Evolutionary conservation across 345 rosid species (phyloP).

Genomic region (Capsella bursapastoris): DNA sequence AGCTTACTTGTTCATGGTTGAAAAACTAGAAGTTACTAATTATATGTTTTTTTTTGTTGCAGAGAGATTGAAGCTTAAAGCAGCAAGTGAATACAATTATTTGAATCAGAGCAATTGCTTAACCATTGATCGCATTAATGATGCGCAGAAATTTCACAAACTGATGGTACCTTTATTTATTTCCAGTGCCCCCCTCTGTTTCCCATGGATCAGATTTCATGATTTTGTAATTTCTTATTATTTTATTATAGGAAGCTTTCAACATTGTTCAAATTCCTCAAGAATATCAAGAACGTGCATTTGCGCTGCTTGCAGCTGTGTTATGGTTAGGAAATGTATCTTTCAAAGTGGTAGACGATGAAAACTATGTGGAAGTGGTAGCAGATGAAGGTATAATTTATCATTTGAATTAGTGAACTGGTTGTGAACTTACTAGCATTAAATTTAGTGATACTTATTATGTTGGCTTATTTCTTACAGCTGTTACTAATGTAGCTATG

Average conservation of each 20-base stretch:
- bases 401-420: slow-evolving; percentile 13
- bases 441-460: background rate
- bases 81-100: slow-evolving; percentile 75
- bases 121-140: slow-evolving; percentile 70
- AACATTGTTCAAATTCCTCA: slow-evolving; percentile 65
- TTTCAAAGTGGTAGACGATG: slow-evolving; percentile 68
- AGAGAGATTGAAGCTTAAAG: slow-evolving; percentile 61
- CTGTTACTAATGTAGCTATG: slow-evolving; percentile 67
- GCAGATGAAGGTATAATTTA: slow-evolving; percentile 70
- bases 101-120: slow-evolving; percentile 87
- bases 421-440: background rate
- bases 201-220: background rate
- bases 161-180: slow-evolving; percentile 59
- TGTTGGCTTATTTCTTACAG: slow-evolving; percentile 50
- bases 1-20: slow-evolving; percentile 4
- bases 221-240: background rate
- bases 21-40: slow-evolving; percentile 2
- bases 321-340: slow-evolving; percentile 87
- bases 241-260: slow-evolving; percentile 64
- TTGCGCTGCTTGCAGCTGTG: slow-evolving; percentile 79
- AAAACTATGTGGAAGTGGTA: slow-evolving; percentile 80
- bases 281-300: slow-evolving; percentile 75
- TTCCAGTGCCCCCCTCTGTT: slow-evolving; percentile 7
- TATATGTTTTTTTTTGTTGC: no score
- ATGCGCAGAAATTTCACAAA: slow-evolving; percentile 61